Evolutionary conservation across 2,329 filamentous ascomycete species (phyloP).

Genomic region (Lasiodiplodia gonubiensis): DNA sequence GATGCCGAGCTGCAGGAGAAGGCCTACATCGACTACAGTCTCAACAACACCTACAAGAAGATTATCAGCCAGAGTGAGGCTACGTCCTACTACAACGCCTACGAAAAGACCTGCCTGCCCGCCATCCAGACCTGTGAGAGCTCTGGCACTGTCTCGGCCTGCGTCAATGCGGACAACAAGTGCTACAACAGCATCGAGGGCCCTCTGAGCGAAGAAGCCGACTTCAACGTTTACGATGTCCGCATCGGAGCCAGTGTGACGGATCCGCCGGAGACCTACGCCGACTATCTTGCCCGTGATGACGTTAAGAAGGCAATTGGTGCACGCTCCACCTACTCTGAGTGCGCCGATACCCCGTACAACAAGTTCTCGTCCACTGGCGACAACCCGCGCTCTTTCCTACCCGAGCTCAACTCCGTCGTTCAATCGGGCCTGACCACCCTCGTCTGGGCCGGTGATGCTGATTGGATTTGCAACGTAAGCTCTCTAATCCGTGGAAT

Average conservation of each 20-base stretch:
- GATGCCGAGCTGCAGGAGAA: conserved; percentile 40
- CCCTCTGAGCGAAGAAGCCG: conserved; percentile 31
- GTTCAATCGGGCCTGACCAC: conserved; percentile 19
- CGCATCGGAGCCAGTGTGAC: conserved; percentile 9
- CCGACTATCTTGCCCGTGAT: conserved; percentile 57
- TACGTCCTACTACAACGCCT: conserved; percentile 19
- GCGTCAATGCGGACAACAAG: conserved; percentile 39
- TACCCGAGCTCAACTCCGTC: conserved; percentile 20
- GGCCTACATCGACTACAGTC: conserved; percentile 28
- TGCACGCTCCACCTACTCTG: conserved; percentile 14
- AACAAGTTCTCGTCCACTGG: conserved; percentile 38
- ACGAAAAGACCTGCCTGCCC: conserved; percentile 27
- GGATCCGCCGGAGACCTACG: conserved; percentile 26
- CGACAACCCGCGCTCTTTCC: conserved; percentile 26
- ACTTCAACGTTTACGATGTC: conserved; percentile 29
- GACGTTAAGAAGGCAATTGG: conserved; percentile 57
- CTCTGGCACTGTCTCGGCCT: conserved; percentile 24
- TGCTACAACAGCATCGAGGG: conserved; percentile 55
- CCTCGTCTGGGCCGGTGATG: conserved; percentile 43
- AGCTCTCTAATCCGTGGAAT: background rate
- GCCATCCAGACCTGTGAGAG: conserved; percentile 24
- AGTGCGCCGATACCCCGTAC: conserved; percentile 47
- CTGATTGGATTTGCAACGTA: conserved; percentile 55
- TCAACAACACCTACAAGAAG: conserved; percentile 28
- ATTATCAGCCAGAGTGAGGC: conserved; percentile 20